Evolutionary conservation across 495 filamentous ascomycete species (phyloP), one percentile per base, ranked within the genome.

Genomic region (Chaetomium fimeti): DNA sequence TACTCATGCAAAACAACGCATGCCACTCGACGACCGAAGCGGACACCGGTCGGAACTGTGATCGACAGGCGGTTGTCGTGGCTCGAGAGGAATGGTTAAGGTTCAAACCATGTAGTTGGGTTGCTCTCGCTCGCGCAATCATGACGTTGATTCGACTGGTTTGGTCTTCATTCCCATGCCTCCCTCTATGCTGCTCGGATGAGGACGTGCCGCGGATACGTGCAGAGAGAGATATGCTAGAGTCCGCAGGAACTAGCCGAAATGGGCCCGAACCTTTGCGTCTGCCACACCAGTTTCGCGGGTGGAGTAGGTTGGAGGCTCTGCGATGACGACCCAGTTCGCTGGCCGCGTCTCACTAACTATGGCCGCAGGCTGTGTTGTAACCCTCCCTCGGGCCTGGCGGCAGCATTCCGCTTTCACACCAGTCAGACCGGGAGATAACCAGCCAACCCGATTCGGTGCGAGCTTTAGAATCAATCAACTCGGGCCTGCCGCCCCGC

Each of bases 361-460:
- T 25, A 28, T 28, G 32, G 32, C 8, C 32, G 32, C 12, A 5
- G 6, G 32, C 12, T 9, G 5, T 32, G 22, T 15, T 27, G 60
- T 43, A 51, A 54, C 38, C 32, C 57, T 53, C 25, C 20, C 58
- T 55, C 59, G 47, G 32, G 62, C 65, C 7, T 15, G 24, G 29
- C n/a, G 27, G 24, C 51, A 48, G 11, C 47, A 20, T 2, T 48
- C 25, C 32, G 15, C 15, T 11, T 29, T 9, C 13, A 28, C 11
- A 22, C n/a, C 24, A 32, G 32, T 15, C 28, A 16, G 32, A 15
- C 20, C 27, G 32, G 32, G 13, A 7, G 24, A 12, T 52, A 12
- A 13, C 24, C 27, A 25, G 11, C 12, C 13, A 27, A 28, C 18
- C 32, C 40, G 40, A 43, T 43, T 18, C 40, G 16, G 40, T 13